A percentile compares a stretch with the other conserved stretches of the same genome.
Conservation (phyloP, 257 asterid species). For the Petunia secreta region DNA sequence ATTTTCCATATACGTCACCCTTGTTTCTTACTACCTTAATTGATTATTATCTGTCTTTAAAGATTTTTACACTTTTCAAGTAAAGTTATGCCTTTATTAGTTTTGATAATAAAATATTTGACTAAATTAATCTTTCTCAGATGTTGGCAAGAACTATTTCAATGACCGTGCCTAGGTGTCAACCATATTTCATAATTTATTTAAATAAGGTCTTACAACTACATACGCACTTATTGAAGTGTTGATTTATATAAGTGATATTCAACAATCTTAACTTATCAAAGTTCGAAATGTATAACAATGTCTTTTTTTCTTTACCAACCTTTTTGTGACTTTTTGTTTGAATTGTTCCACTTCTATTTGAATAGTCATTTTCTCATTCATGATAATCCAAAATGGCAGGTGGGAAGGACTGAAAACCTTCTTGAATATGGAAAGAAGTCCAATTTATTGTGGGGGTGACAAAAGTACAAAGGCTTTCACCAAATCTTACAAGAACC, state of each 20-base stretch:
- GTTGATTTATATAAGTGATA: too few relatives aligned
- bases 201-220: too few relatives aligned
- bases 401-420: constrained; percentile 86
- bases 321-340: too few relatives aligned
- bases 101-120: not conserved
- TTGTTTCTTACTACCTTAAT: not conserved
- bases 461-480: constrained; percentile 60
- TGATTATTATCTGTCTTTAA: not conserved
- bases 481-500: constrained; percentile 66
- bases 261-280: too few relatives aligned
- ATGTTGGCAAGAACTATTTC: too few relatives aligned
- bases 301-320: too few relatives aligned
- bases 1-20: not conserved
- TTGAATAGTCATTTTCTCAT: constrained; percentile 10
- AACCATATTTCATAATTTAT: too few relatives aligned
- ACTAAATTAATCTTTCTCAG: not conserved
- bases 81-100: not conserved
- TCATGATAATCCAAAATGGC: constrained; percentile 9
- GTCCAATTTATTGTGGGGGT: constrained; percentile 62
- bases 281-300: too few relatives aligned
- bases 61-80: not conserved
- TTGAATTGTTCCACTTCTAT: not conserved
- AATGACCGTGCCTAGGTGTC: too few relatives aligned
- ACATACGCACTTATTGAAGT: too few relatives aligned
- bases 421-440: constrained; percentile 62